Base-by-base conservation (phyloP, 768 basidiomycete species). In the Podaxis carcinomalis region DNA sequence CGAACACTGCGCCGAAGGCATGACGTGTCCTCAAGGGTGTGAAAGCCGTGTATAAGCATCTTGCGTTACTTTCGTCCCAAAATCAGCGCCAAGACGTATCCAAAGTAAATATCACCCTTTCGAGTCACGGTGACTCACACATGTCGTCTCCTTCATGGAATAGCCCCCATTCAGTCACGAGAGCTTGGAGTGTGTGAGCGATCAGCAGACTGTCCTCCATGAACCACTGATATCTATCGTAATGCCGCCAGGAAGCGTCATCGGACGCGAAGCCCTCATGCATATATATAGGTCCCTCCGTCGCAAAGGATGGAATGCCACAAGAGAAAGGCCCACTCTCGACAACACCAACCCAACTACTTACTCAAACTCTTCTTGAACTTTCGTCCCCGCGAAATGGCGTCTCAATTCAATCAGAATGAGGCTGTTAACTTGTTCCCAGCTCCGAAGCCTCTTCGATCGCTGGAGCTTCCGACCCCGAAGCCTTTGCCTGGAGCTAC, bases 401-500 rank as follows among this genome's bases (percentile, higher is more conserved):
- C 59, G 4, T 37, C 28, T 3, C 52, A 61, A 14, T 19, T 16
- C 42, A 46, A 19, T 32, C 16, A 55, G 42, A 55, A 55, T 27
- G 59, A 61, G 19, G 10, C 25, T 16, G 37, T 27, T 11, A 46
- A 61, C 16, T 53, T 61, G 10, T 61, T 61, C 44, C 59, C 59
- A 3, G 51, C 27, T 54, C 59, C 53, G 5, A 21, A 23, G 23
- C 53, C 52, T 37, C 13, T 54, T 32, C 51, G 36, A 16, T 55
- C 52, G 10, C 2, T 40, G 16, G 46, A 55, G 23, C 44, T 61
- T 27, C 59, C 52, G 2, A 19, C n/a, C 10, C 40, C 52, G 36
- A 49, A 23, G 32, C 66, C 62, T 37, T 74, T 69, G 66, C 72
- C 73, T 19, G 78, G 76, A 4, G 70, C 72, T 27, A 74, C 72